These are phyloP conservation scores for Myrmaecium sp. DNA, from an alignment of 2,329 filamentous ascomycete genomes.

Conservation along the genomic window DNA sequence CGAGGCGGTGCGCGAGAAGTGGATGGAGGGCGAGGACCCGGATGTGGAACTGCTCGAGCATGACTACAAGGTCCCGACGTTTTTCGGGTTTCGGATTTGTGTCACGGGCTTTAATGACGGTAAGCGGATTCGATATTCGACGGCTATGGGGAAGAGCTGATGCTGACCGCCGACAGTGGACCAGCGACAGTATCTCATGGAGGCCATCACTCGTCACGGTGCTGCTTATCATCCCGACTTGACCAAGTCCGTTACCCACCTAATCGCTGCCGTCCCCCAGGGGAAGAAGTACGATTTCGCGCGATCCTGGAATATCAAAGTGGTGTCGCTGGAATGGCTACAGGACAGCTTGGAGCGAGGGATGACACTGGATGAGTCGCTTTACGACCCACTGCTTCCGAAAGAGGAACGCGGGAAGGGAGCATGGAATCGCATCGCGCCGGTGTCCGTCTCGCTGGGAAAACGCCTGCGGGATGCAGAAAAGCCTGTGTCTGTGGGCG, in stretches of 20 bases:
- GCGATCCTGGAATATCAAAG: constrained; percentile 61
- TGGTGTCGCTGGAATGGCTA: constrained; percentile 75
- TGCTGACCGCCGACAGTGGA: constrained; percentile 30
- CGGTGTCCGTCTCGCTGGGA: constrained; percentile 22
- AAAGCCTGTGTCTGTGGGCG: constrained; percentile 17
- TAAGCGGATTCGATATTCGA: constrained; percentile 16
- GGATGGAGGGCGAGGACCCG: constrained; percentile 64
- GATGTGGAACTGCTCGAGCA: constrained; percentile 54
- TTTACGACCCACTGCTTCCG: constrained; percentile 62
- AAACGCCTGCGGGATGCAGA: constrained; percentile 17
- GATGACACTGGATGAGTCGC: constrained; percentile 78
- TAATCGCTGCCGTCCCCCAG: constrained; percentile 61
- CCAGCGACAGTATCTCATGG: constrained; percentile 53
- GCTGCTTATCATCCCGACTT: constrained; percentile 79
- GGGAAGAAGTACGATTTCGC: constrained; percentile 86
- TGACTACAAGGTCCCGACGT: constrained; percentile 45
- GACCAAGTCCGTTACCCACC: constrained; percentile 69
- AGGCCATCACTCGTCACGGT: constrained; percentile 51
- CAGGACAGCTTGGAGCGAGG: constrained; percentile 65
- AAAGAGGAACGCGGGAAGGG: constrained; percentile 55
- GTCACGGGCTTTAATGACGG: constrained; percentile 54
- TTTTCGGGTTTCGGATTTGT: constrained; percentile 47
- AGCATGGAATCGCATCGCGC: constrained; percentile 43
- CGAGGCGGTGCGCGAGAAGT: constrained; percentile 58
- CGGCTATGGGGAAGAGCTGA: constrained; percentile 1